A percentile compares a stretch with the other conserved stretches of the same genome.
Evolutionary conservation across 148 eudicot species (phyloP).

Genomic region (Rhododendron ovatum): DNA sequence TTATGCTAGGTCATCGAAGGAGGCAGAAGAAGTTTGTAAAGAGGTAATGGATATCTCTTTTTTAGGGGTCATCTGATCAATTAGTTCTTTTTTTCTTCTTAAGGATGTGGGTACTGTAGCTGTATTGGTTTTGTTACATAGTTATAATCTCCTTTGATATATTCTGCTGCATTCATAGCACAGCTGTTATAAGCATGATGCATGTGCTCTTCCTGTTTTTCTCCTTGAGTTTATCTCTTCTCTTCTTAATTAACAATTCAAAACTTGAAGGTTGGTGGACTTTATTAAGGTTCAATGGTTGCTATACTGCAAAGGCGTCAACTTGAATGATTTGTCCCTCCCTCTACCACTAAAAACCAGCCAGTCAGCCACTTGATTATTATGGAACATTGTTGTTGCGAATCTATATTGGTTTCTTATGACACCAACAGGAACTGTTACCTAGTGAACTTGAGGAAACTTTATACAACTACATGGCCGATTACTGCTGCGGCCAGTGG

Average conservation of each 20-base stretch:
- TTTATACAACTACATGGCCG: not conserved
- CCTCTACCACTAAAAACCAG: not conserved
- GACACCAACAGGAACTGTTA: not conserved
- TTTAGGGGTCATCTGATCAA: not conserved
- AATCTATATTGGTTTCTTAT: not conserved
- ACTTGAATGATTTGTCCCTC: not conserved
- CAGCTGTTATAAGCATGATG: not conserved
- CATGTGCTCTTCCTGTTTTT: not conserved
- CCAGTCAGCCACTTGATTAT: not conserved
- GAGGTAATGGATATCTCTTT: slow-evolving; percentile 30
- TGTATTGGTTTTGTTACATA: not conserved
- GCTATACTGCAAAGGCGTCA: not conserved
- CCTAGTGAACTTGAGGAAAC: not conserved
- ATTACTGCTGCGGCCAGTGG: not conserved
- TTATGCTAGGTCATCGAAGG: slow-evolving; percentile 59
- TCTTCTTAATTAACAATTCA: not conserved
- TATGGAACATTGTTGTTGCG: not conserved
- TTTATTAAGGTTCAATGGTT: not conserved
- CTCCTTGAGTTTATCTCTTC: not conserved
- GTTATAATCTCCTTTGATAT: not conserved
- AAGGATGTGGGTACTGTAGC: no score
- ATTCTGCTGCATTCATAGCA: not conserved
- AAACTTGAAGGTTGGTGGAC: not conserved
- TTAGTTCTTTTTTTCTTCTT: not conserved
- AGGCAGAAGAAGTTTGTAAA: slow-evolving; percentile 60